Evolutionary conservation across 306 rosid species (phyloP), one percentile per base, ranked within the genome.

Genomic region (Rosa chinensis): DNA sequence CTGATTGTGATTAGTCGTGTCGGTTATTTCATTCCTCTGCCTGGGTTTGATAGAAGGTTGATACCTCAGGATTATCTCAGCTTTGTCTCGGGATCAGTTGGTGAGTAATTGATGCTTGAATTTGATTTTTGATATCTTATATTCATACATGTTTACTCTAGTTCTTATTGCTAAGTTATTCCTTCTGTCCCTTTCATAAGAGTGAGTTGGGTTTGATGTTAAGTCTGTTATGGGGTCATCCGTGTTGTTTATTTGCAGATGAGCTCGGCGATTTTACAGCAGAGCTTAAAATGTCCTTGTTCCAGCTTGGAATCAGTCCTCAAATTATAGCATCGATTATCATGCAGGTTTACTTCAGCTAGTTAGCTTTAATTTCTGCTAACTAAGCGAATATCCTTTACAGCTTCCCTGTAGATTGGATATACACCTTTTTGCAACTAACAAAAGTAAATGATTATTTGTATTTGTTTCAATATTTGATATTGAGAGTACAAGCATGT

Each of bases 221-320:
- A n/a, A 61, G 32, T 25, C 18, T 52, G 77, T 35, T 50, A 52
- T 49, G 48, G 32, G 18, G 62, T 78, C 79, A 56, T 84, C 86
- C 52, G 73, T 87, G 66, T 83, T 85, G 90, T 82, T 80, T 81
- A 43, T 32, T 87, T 91, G 87, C 94, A 95, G 99, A 95, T 90
- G 97, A 93, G 86, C 99, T 95, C 53, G 99, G 99, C 16, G 96
- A 91, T 83, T 92, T 86, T 79, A 20, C 91, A 53, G 81, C 92
- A 23, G 96, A 95, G 92, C 94, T 95, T 81, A 95, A 95, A 84
- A 80, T 95, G 79, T 95, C 99, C 42, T 87, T 95, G 83, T 95
- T 93, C 90, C 99, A 95, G 85, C 99, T 95, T 74, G 99, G 98
- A 78, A 92, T 93, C 86, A 93, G 98, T 85, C 99, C 99, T 84